Conservation (phyloP, 352 stramenopile genomes). For the Phytophthora ramorum region DNA sequence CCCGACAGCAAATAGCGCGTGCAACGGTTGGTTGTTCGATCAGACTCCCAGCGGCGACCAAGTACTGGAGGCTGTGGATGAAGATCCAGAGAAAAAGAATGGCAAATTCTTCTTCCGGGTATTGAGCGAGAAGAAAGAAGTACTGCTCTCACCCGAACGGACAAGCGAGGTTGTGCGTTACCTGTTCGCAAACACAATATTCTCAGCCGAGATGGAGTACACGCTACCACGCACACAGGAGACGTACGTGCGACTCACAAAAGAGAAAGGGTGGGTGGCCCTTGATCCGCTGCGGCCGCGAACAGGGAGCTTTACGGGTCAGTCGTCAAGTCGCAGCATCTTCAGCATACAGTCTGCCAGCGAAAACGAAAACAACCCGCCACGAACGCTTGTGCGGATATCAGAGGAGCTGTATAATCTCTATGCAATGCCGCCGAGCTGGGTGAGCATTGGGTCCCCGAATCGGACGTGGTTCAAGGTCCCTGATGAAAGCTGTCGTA, state of each 20-base stretch:
- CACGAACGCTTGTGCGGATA: conserved; percentile 63
- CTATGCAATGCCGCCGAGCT: conserved; percentile 77
- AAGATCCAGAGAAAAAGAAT: conserved; percentile 81
- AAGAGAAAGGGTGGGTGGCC: conserved; percentile 82
- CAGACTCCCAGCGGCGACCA: conserved; percentile 68
- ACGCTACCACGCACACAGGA: conserved; percentile 75
- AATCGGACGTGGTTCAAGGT: conserved; percentile 89
- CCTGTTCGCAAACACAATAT: conserved; percentile 73
- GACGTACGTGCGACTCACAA: conserved; percentile 74
- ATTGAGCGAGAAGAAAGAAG: conserved; percentile 71
- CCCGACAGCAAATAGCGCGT: conserved; percentile 39
- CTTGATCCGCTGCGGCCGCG: conserved; percentile 48
- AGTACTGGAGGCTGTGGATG: conserved; percentile 71
- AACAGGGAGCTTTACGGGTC: conserved; percentile 31
- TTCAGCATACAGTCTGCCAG: conserved; percentile 27
- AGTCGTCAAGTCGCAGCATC: conserved; percentile 27
- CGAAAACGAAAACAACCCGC: conserved; percentile 21
- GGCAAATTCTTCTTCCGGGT: conserved; percentile 87
- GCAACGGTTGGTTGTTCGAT: conserved; percentile 76
- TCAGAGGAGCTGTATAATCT: conserved; percentile 84
- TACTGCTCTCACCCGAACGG: conserved; percentile 75
- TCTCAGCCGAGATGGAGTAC: conserved; percentile 84
- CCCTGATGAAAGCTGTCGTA: conserved; percentile 68
- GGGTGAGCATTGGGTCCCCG: conserved; percentile 79
- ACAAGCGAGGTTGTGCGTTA: conserved; percentile 73